Conservation (phyloP, 1,139 yeast species). For the Hanseniaspora sp. region DNA sequence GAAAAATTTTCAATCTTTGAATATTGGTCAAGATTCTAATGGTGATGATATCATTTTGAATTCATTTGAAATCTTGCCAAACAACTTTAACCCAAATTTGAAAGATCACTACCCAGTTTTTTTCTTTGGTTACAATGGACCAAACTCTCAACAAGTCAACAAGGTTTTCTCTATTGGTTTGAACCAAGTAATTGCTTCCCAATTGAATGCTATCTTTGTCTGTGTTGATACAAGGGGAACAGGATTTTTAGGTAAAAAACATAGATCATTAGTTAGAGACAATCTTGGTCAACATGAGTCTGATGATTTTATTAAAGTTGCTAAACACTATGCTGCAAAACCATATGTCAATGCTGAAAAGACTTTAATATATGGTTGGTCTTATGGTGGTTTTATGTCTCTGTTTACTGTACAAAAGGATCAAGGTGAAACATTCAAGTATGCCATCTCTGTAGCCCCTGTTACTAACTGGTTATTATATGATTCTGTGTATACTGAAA, state of each 20-base stretch:
- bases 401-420: conserved; percentile 63
- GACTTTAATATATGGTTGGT: conserved; percentile 76
- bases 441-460: conserved; percentile 71
- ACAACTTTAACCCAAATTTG: conserved; percentile 42
- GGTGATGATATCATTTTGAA: conserved; percentile 38
- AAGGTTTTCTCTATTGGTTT: conserved; percentile 46
- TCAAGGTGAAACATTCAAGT: conserved; percentile 47
- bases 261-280: conserved; percentile 55
- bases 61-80: conserved; percentile 54
- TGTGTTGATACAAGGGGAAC: conserved; percentile 81
- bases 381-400: conserved; percentile 71
- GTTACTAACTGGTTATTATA: conserved; percentile 69
- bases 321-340: conserved; percentile 44
- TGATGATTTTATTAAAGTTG: conserved; percentile 59
- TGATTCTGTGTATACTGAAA: conserved; percentile 67
- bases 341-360: conserved; percentile 47
- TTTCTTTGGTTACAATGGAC: conserved; percentile 70
- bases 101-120: conserved; percentile 51
- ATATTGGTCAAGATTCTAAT: conserved; percentile 39
- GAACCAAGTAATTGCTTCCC: conserved; percentile 56
- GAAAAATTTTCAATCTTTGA: conserved; percentile 38
- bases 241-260: conserved; percentile 52
- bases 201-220: conserved; percentile 59
- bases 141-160: conserved; percentile 62
- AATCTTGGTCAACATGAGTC: conserved; percentile 59